Evolutionary conservation across 1,284 basidiomycete genomes (phyloP).

Genomic region (Leccinum fallax): DNA sequence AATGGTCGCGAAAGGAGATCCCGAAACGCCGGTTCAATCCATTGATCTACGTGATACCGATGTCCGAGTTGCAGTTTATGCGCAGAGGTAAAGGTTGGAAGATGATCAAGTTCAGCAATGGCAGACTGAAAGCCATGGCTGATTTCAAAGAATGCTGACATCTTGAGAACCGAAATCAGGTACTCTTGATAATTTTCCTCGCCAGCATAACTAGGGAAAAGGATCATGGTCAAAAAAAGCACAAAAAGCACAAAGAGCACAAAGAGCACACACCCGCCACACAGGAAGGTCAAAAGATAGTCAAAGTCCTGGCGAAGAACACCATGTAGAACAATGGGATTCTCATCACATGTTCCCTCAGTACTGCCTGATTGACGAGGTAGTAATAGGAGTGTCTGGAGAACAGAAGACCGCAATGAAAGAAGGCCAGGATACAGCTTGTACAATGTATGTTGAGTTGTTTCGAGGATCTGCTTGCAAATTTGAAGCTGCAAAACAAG

Average conservation of each 20-base stretch:
- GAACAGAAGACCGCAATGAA: background rate
- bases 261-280: background rate
- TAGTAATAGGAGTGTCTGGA: background rate
- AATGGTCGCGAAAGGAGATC: slow-evolving; percentile 1
- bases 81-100: background rate
- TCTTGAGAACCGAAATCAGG: background rate
- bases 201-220: background rate
- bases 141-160: background rate
- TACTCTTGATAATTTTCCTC: background rate
- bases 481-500: background rate
- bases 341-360: background rate
- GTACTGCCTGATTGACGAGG: background rate
- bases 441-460: background rate
- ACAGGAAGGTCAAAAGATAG: background rate
- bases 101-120: background rate
- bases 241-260: background rate
- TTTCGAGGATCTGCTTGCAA: background rate
- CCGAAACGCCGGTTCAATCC: slow-evolving; percentile 3
- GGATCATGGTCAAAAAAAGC: background rate
- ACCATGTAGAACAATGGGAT: background rate
- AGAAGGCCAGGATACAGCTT: background rate
- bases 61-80: slow-evolving; percentile 3
- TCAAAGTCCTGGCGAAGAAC: background rate
- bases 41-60: slow-evolving; percentile 1
- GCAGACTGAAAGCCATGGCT: background rate